Evolutionary conservation across 345 rosid species (phyloP), one percentile per base, ranked within the genome.

Genomic region (Viola odorata): DNA sequence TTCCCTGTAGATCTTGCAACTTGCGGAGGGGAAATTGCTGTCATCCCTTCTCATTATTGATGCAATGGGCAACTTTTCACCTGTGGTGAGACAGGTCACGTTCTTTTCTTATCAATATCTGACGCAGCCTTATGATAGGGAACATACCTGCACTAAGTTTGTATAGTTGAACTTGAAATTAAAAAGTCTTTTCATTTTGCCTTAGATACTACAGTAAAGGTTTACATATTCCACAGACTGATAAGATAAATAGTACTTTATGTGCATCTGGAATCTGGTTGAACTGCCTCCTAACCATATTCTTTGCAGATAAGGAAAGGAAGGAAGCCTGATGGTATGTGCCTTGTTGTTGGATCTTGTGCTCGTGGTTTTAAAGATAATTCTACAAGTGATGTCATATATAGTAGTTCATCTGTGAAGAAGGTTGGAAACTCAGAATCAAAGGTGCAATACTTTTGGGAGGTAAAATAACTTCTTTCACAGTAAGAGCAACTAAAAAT

Each of bases 41-140:
- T 81, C 87, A 44, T 82, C 96, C 23, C 85, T 78, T 56, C 86
- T 92, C 55, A 75, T 89, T 53, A 74, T 89, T 37, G 98, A 92
- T 78, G 96, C 96, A 54, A 92, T 89, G 89, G 98, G 98, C 56
- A 92, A 89, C 71, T 89, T 92, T 71, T 92, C 98, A 50, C 98
- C 96, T 44, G 79, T 92, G 23, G 80, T 89, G 63, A 92, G 77
- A 77, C 98, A 92, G 98, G 98, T 85, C 52, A 53, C 57, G 16
- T 64, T 45, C 49, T 55, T 53, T 62, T 57, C 57, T 45, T 62
- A 4, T 65, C 45, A 60, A 32, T 58, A 53, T 48, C 50, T 64
- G 36, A 9, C 23, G 9, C 49, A 16, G 32, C 53, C 41, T 58
- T 38, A 62, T n/a, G 37, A n/a, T 60, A 11, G 15, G 13, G 17